These are phyloP conservation scores for Alternaria longipes DNA, from an alignment of 2,329 filamentous ascomycete species.

Conservation along the genomic window DNA sequence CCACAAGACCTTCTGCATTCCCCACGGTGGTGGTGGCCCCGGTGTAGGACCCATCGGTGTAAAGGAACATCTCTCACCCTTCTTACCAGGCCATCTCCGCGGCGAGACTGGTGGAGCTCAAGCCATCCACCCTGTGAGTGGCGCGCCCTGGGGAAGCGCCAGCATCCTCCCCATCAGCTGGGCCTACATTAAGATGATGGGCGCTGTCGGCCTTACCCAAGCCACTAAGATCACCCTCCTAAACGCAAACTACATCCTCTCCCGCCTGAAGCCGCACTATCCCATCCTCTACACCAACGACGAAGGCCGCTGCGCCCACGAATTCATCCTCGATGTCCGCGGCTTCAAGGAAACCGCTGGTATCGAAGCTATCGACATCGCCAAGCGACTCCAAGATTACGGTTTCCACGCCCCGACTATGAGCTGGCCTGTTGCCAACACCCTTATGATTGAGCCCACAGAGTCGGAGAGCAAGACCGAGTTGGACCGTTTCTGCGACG, in stretches of 20 bases:
- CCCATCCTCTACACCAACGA: constrained; percentile 92
- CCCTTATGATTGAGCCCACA: constrained; percentile 97
- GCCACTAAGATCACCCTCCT: constrained; percentile 93
- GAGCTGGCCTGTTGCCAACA: constrained; percentile 95
- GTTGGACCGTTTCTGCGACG: constrained; percentile 91
- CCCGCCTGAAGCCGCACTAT: constrained; percentile 85
- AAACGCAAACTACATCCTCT: constrained; percentile 96
- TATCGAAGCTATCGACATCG: constrained; percentile 91
- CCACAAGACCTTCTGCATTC: constrained; percentile 99
- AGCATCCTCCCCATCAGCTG: constrained; percentile 94
- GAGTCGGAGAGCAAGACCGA: constrained; percentile 93
- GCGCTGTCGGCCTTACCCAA: constrained; percentile 79
- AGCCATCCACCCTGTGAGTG: constrained; percentile 77
- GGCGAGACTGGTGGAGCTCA: constrained; percentile 65
- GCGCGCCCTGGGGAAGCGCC: constrained; percentile 85
- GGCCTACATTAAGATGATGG: constrained; percentile 97
- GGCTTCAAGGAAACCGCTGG: constrained; percentile 84
- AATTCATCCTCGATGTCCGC: constrained; percentile 93
- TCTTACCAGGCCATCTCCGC: constrained; percentile 76
- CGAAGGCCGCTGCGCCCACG: constrained; percentile 88
- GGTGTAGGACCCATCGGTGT: constrained; percentile 95
- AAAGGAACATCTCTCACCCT: constrained; percentile 78
- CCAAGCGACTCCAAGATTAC: constrained; percentile 96
- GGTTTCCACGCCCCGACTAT: constrained; percentile 98
- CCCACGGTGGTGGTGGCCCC: constrained; percentile 92